Conservation (phyloP, 805 yeast species). For the Brettanomyces anomalus region DNA sequence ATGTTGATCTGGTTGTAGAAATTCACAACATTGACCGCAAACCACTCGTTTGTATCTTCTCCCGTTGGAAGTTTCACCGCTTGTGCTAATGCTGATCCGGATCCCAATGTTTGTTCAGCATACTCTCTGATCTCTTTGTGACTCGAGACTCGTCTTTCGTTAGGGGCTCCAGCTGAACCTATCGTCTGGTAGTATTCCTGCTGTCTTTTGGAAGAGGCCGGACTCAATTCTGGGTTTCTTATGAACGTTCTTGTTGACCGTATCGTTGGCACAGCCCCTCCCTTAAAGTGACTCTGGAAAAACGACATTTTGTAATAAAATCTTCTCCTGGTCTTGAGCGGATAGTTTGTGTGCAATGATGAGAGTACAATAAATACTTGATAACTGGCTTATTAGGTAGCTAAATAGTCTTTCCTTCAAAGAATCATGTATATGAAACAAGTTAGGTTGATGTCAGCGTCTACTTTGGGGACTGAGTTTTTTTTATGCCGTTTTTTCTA, state of each 20-base stretch:
- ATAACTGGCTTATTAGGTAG: no score
- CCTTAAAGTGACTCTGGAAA: constrained; percentile 21
- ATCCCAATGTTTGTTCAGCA: constrained; percentile 93
- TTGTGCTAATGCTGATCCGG: constrained; percentile 81
- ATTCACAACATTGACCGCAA: constrained; percentile 96
- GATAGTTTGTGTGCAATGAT: no score
- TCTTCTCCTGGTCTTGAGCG: no score
- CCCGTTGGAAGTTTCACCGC: constrained; percentile 93
- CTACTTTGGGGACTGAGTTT: no score
- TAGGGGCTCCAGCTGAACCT: constrained; percentile 5
- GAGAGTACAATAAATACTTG: no score
- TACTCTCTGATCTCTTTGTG: constrained; percentile 76
- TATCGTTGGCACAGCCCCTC: constrained; percentile 26
- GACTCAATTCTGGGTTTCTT: constrained; percentile 21
- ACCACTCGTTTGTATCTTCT: constrained; percentile 88
- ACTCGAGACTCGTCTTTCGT: constrained; percentile 16
- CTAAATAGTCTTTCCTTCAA: no score
- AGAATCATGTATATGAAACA: no score
- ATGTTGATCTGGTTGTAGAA: constrained; percentile 93
- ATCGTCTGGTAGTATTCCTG: constrained; percentile 5
- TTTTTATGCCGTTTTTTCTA: no score
- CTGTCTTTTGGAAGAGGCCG: constrained; percentile 11
- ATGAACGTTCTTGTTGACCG: constrained; percentile 26
- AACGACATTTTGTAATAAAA: constrained; percentile 16
- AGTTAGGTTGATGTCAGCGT: no score